Evolutionary conservation across 345 rosid species (phyloP), one percentile per base, ranked within the genome.

Genomic region (Brassica incana): DNA sequence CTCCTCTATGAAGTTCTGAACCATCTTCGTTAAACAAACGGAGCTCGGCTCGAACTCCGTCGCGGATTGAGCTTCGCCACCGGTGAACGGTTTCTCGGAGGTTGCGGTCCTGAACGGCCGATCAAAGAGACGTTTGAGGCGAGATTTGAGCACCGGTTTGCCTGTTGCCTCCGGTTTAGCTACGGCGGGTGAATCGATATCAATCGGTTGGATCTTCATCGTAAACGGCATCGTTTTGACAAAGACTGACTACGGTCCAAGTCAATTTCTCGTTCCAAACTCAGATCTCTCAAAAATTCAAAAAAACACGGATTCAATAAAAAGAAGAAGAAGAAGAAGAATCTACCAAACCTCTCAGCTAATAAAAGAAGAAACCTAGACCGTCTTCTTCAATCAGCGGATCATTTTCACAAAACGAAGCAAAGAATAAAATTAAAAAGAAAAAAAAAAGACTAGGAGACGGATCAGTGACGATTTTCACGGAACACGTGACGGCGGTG

Each of bases 11-110:
- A 89, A 95, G 75, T 84, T 93, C 82, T 87, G 97, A 14, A 95
- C 97, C 98, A 95, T 88, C 86, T 91, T 95, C 66, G 83, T 93
- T 74, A 95, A 82, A 65, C 97, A 91, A 69, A 91, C 82, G 7
- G 99, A 89, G 85, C 90, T 93, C 60, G 97, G 98, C 83, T 93
- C 99, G 63, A 95, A 91, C 82, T 90, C 98, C 15, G 81, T 10
- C 38, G 74, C 66, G 59, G 15, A 71, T 43, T 78, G 90, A 61
- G 52, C 85, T 79, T 87, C 92, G 1, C 61, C 72, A 29, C 8
- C 50, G n/a, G 71, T 14, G 72, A 75, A 63, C 8, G 78, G 76
- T 84, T 89, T 90, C 73, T 90, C 91, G 12, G 80, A 64, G 72
- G 90, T 36, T 0, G 88, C 74, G 68, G 63, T 83, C 48, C 81